Conservation (phyloP, 768 basidiomycete genomes). For the Termitomyces sp. region DNA sequence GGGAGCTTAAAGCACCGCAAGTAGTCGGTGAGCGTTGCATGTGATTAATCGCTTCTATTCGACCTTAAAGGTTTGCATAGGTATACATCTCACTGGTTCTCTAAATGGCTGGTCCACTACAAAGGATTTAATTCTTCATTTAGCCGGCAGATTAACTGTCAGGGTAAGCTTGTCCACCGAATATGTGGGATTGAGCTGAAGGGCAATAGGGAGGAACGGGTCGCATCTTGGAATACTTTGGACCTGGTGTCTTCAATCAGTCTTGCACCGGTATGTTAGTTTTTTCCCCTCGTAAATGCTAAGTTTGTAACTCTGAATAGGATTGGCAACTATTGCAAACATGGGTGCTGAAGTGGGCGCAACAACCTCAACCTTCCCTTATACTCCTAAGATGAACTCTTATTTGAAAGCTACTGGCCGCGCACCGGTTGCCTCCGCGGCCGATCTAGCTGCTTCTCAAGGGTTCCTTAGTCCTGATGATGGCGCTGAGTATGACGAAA, state of each 20-base stretch:
- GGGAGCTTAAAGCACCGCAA: conserved; percentile 92
- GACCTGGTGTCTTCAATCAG: conserved; percentile 81
- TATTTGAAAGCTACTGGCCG: conserved; percentile 91
- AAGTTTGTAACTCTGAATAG: conserved; percentile 25
- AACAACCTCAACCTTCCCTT: conserved; percentile 98
- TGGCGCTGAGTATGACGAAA: conserved; percentile 89
- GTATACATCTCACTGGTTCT: conserved; percentile 83
- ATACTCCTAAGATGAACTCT: conserved; percentile 81
- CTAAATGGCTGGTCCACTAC: conserved; percentile 90
- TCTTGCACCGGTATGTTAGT: conserved; percentile 77
- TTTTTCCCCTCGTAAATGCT: not conserved
- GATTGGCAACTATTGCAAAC: conserved; percentile 92
- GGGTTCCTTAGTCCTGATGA: conserved; percentile 83
- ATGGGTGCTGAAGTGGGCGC: conserved; percentile 99
- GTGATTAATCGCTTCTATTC: not conserved
- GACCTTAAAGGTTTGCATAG: conserved; percentile 30
- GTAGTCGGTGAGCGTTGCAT: conserved; percentile 54
- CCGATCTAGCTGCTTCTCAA: conserved; percentile 70
- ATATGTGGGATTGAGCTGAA: not conserved
- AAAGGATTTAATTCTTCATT: conserved; percentile 92
- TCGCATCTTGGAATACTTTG: conserved; percentile 94
- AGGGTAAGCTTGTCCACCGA: conserved; percentile 45
- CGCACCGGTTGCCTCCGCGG: conserved; percentile 77
- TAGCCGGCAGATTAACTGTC: conserved; percentile 93
- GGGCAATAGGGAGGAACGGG: conserved; percentile 84